These are phyloP conservation scores for Urochloa ruziziensis DNA, from an alignment of 176 grass and related monocot species.

Conservation along the genomic window DNA sequence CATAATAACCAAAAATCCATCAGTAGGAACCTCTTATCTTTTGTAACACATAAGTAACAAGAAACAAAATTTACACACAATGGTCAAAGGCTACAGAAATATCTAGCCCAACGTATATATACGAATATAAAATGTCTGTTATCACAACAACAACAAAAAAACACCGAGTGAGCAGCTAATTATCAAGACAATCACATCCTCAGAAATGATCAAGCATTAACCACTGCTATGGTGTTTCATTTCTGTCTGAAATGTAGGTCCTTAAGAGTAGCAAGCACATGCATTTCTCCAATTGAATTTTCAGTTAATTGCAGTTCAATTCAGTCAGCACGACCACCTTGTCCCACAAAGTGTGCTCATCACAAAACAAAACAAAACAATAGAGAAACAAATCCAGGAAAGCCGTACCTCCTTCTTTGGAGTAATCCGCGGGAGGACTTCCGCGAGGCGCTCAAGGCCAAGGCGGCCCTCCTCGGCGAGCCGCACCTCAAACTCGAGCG, in stretches of 20 bases:
- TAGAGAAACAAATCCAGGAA: not conserved
- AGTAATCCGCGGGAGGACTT: conserved; percentile 13
- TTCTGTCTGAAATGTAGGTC: not conserved
- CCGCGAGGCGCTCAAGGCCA: not conserved
- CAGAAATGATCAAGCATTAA: not conserved
- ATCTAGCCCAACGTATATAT: not conserved
- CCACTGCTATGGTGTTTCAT: not conserved
- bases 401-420: conserved; percentile 37
- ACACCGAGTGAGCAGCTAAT: not conserved
- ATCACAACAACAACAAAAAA: not conserved
- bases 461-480: conserved; percentile 39
- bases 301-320: not conserved
- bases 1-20: not conserved
- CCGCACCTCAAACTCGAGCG: conserved; percentile 44
- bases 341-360: not conserved
- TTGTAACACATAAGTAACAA: not conserved
- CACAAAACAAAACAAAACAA: not conserved
- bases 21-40: not conserved
- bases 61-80: not conserved
- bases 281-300: not conserved
- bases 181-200: not conserved
- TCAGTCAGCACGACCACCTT: not conserved
- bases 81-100: not conserved
- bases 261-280: not conserved
- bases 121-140: not conserved